These are phyloP conservation scores for Termitomyces sp. DNA, from an alignment of 768 basidiomycete genomes.

Conservation along the genomic window DNA sequence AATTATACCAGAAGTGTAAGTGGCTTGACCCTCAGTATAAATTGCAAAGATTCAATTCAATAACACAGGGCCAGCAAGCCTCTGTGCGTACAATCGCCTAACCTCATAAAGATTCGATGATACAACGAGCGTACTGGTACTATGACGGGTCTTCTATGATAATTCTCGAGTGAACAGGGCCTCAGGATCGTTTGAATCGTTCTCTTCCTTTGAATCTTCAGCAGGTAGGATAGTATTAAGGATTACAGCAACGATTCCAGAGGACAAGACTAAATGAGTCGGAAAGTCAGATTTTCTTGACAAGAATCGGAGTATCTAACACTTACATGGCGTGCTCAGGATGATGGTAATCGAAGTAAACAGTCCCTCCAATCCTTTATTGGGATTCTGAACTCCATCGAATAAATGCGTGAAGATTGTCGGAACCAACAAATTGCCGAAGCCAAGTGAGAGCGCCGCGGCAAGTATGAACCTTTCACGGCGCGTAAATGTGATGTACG, in stretches of 20 bases:
- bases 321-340: conserved; percentile 75
- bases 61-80: no score
- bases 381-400: conserved; percentile 48
- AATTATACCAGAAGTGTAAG: no score
- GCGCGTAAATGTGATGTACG: conserved; percentile 51
- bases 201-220: conserved; percentile 8
- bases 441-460: conserved; percentile 61
- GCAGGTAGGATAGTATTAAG: conserved; percentile 54
- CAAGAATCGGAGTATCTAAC: background rate
- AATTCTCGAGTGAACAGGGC: background rate
- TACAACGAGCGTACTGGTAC: background rate
- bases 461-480: conserved; percentile 67
- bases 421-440: conserved; percentile 66
- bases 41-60: no score
- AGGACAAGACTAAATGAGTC: conserved; percentile 37
- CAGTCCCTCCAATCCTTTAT: conserved; percentile 55
- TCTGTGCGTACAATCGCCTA: background rate
- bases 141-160: background rate
- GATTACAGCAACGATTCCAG: conserved; percentile 52
- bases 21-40: no score
- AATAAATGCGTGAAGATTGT: conserved; percentile 66
- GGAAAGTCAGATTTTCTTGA: background rate
- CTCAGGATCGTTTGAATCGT: background rate
- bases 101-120: no score
- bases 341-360: conserved; percentile 78